Base-by-base conservation (phyloP, 2,329 filamentous ascomycete genomes). In the Clonostachys chloroleuca region DNA sequence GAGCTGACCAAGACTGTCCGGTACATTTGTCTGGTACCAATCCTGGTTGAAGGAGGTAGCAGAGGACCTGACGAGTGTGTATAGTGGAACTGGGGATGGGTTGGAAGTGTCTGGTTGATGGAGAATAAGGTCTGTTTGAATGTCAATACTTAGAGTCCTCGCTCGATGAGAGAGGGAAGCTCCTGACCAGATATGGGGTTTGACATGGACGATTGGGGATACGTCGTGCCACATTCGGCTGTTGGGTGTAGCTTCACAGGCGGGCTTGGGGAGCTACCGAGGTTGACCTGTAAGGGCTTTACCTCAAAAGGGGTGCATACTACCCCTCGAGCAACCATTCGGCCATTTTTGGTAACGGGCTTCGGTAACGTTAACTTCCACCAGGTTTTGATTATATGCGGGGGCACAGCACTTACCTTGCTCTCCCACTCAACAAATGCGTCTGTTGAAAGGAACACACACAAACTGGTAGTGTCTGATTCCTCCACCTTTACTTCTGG, bases 381-480 rank as follows among this genome's bases (percentile, higher is more conserved):
- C 7, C 5, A 17, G 12, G 16, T 36, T 6, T 4, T 37, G 34
- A n/a, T 12, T 12, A 20, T 6, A 18, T 13, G 34, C 7, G 35
- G 34, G 24, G 5, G n/a, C 12, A n/a, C 8, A n/a, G 14, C 13
- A 46, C 69, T 40, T 62, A 77, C 75, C 39, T 60, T 64, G 42
- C 79, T 69, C 53, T 83, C 79, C 68, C 78, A 83, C 44, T 74
- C 71, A 13, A 82, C 62, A 51, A 81, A 80, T 2, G 78, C 71
- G 52, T 81, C 78, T 0, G 71, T 62, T 0, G 68, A 69, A 14
- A 82, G 66, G 50, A 71, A 68, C 12, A 76, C 56, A 52, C 80
- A 83, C 14, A 76, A 69, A 0, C 75, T 72, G 35, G 67, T 63
- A 3, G 62, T 59, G 45, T 83, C 77, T 2, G 55, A 51, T 16